Evolutionary conservation across 2,329 filamentous ascomycete species (phyloP).

Genomic region (Colletotrichum incanum): DNA sequence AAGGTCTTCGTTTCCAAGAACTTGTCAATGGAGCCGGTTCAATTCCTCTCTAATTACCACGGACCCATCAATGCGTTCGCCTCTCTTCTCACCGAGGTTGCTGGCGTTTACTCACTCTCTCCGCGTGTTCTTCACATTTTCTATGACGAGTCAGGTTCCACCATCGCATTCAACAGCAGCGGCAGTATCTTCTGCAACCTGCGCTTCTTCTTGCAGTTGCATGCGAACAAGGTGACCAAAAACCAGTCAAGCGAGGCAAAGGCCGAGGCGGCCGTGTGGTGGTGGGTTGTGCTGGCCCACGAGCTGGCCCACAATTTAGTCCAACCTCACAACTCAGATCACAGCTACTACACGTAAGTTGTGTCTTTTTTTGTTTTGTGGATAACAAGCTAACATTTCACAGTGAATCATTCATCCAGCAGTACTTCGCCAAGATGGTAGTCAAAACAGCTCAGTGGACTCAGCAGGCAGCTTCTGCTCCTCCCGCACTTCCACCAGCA

Average conservation of each 20-base stretch:
- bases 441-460: conserved; percentile 62
- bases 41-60: conserved; percentile 75
- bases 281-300: conserved; percentile 97
- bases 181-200: conserved; percentile 96
- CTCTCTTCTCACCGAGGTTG: conserved; percentile 77
- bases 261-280: conserved; percentile 83
- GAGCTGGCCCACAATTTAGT: conserved; percentile 97
- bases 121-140: conserved; percentile 85
- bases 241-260: conserved; percentile 60
- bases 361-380: not conserved
- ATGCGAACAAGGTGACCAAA: conserved; percentile 67
- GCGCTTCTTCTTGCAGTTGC: conserved; percentile 86
- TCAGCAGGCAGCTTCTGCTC: conserved; percentile 25
- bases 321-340: conserved; percentile 80
- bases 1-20: conserved; percentile 79
- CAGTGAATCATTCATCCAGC: conserved; percentile 82
- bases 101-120: conserved; percentile 80
- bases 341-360: conserved; percentile 85
- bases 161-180: conserved; percentile 92
- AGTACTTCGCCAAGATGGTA: conserved; percentile 83
- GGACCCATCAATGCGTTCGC: conserved; percentile 79
- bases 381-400: conserved; percentile 34
- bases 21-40: conserved; percentile 62
- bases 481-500: conserved; percentile 25
- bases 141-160: conserved; percentile 83